Conservation (phyloP, 2,329 filamentous ascomycete genomes). For the Endoconidiophora laricicola region DNA sequence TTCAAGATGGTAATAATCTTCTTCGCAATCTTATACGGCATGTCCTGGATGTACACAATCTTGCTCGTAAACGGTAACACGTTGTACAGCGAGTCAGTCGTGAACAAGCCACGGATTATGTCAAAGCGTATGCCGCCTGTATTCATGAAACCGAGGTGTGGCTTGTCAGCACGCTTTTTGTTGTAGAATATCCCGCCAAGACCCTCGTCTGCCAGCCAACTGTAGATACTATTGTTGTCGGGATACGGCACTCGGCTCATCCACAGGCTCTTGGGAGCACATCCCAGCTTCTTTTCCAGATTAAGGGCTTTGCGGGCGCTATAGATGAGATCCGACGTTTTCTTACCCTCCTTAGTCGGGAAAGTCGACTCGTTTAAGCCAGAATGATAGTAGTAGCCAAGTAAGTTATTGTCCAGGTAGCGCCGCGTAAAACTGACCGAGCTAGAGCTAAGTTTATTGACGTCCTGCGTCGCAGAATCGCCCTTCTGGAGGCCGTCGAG, state of each 20-base stretch:
- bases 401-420: slow-evolving; percentile 90
- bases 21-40: slow-evolving; percentile 60
- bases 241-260: slow-evolving; percentile 65
- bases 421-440: slow-evolving; percentile 50
- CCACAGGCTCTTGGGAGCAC: slow-evolving; percentile 67
- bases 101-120: slow-evolving; percentile 84
- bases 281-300: slow-evolving; percentile 64
- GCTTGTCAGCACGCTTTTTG: slow-evolving; percentile 37
- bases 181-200: slow-evolving; percentile 50
- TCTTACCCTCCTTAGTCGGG: slow-evolving; percentile 54
- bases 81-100: slow-evolving; percentile 69
- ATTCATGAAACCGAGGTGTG: slow-evolving; percentile 64
- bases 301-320: slow-evolving; percentile 51
- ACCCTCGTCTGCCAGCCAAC: slow-evolving; percentile 60
- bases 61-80: slow-evolving; percentile 76
- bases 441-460: slow-evolving; percentile 17
- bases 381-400: slow-evolving; percentile 68
- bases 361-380: slow-evolving; percentile 57
- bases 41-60: slow-evolving; percentile 60
- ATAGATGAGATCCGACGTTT: slow-evolving; percentile 53
- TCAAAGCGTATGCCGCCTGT: slow-evolving; percentile 90
- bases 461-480: no score
- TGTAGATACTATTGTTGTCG: slow-evolving; percentile 57
- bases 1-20: slow-evolving; percentile 49
- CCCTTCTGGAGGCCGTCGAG: slow-evolving; percentile 44